phyloP scores from a whole-genome alignment of 2,329 filamentous ascomycete genomes.

The Thermothelomyces thermophilus region DNA sequence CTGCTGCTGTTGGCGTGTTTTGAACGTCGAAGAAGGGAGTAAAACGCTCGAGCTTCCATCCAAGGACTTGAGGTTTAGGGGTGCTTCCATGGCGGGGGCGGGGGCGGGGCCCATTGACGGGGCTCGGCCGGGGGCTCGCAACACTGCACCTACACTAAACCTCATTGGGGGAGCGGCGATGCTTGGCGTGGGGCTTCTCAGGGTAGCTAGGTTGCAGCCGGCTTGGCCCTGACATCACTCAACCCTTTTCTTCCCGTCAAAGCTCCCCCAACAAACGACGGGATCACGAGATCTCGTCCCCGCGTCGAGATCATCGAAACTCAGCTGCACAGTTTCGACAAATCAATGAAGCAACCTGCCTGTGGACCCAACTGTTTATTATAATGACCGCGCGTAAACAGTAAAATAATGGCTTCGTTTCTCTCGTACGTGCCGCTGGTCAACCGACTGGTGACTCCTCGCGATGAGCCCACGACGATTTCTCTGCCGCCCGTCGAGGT shows the following conservation, averaged over 20 bases:
- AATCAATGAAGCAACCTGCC: no score
- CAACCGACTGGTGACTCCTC: slow-evolving; percentile 25
- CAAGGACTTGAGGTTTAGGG: no score
- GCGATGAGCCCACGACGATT: slow-evolving; percentile 34
- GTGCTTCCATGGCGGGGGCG: neutral
- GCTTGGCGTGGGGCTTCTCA: neutral
- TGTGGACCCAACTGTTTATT: no score
- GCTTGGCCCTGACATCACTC: slow-evolving; percentile 16
- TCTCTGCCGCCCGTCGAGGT: slow-evolving; percentile 62
- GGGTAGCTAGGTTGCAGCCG: no score
- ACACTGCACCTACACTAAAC: no score
- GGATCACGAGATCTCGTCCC: no score
- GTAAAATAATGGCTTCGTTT: slow-evolving; percentile 22
- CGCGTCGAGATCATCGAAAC: no score
- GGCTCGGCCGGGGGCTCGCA: no score
- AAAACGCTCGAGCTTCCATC: neutral
- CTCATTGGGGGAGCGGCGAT: no score
- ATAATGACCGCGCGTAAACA: no score
- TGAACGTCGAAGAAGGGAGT: neutral
- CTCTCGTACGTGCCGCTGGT: slow-evolving; percentile 29
- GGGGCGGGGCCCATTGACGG: no score
- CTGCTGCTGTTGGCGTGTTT: neutral
- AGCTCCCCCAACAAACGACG: slow-evolving; percentile 13
- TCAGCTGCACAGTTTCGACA: no score
- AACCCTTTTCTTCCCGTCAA: slow-evolving; percentile 1